Base-by-base conservation (phyloP, 495 filamentous ascomycete species). In the Extremus antarcticus region DNA sequence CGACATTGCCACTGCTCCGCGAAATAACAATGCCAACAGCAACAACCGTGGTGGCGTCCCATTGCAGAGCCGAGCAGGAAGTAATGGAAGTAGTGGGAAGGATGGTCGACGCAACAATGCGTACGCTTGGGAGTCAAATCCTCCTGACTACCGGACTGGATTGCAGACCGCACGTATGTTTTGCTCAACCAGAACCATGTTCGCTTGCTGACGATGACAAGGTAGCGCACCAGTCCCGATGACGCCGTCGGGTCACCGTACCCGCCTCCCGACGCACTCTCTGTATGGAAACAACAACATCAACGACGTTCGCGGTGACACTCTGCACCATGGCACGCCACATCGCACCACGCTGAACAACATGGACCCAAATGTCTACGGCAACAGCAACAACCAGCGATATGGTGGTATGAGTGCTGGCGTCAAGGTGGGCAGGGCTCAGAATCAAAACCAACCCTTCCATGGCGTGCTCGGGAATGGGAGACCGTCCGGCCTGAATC, bases 321-420 rank as follows among this genome's bases (percentile, higher is more conserved):
- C 49, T 19, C 54, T 54, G 20, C 15, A 58, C 51, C 45, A 61
- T 19, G 66, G 62, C 25, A 59, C 62, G 38, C 60, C 58, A 20
- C 63, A 65, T 24, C 63, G 71, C 47, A 67, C 68, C 40, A 54
- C 68, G 25, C 58, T 73, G 24, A 47, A 51, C 32, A 52, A 53
- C 20, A 21, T 70, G 17, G 61, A 64, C 32, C 16, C 55, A 15
- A 70, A 66, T 54, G 54, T 61, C 19, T 53, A 65, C 41, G 62
- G 52, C 25, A 55, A 65, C 39, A 48, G 52, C 9, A 56, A 53
- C 51, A 56, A 50, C 20, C 58, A 64, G 43, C 69, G 73, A 21
- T 76, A 77, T 57, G 73, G 74, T 1, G 51, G 51, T 13, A 70
- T 77, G 65, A 74, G 70, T 57, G 74, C 74, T 40, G 74, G 74